Evolutionary conservation across 768 basidiomycete genomes (phyloP).

Genomic region (Pseudohyphozyma bogoriensis): DNA sequence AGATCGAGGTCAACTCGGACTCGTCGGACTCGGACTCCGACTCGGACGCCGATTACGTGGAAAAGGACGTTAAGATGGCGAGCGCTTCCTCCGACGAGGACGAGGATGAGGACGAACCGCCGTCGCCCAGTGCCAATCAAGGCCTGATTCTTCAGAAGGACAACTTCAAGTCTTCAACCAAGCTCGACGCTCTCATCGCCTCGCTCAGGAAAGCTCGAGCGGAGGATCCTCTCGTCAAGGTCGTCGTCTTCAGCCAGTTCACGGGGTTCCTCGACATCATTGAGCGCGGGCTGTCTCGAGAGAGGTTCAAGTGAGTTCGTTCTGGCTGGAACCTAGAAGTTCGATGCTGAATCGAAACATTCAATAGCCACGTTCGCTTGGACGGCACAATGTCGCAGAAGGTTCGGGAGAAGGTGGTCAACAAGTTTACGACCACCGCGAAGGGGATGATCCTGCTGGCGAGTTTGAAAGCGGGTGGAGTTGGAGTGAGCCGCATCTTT

Average conservation of each 20-base stretch:
- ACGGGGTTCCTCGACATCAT: slow-evolving; percentile 80
- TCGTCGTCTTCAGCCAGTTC: slow-evolving; percentile 83
- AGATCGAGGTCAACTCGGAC: slow-evolving; percentile 11
- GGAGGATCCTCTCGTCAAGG: slow-evolving; percentile 57
- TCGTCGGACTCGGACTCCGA: too few species aligned
- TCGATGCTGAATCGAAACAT: not conserved
- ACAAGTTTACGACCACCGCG: slow-evolving; percentile 48
- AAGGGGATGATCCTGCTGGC: slow-evolving; percentile 26
- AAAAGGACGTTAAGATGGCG: slow-evolving; percentile 1
- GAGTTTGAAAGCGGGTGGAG: slow-evolving; percentile 77
- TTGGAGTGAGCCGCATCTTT: too few species aligned
- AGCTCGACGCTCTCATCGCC: slow-evolving; percentile 69
- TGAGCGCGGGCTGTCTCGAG: slow-evolving; percentile 57
- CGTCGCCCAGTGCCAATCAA: not conserved
- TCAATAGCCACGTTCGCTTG: slow-evolving; percentile 51
- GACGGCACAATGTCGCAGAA: slow-evolving; percentile 88
- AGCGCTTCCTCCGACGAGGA: slow-evolving; percentile 1
- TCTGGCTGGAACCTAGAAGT: too few species aligned
- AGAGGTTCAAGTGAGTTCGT: slow-evolving; percentile 48
- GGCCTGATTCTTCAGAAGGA: slow-evolving; percentile 54
- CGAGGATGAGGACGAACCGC: not conserved
- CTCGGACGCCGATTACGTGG: slow-evolving; percentile 3
- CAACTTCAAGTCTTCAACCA: slow-evolving; percentile 81
- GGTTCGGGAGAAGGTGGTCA: slow-evolving; percentile 62
- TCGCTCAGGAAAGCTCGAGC: slow-evolving; percentile 53